Evolutionary conservation across 2,329 filamentous ascomycete genomes (phyloP).

Genomic region (Onygenales sp.): DNA sequence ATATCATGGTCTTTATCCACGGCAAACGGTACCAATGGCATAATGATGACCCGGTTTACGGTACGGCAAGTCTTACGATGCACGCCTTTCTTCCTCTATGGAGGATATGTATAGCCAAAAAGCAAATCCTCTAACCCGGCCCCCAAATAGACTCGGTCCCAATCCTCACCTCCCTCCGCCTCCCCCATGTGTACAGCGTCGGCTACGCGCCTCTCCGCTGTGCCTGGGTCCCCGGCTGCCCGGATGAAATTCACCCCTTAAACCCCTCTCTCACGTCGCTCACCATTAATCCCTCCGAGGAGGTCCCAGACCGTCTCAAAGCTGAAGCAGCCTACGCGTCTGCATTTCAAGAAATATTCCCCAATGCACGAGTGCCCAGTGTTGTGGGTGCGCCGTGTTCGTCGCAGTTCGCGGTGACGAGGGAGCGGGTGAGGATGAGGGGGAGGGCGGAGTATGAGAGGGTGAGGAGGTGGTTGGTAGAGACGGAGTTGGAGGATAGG

Average conservation of each 20-base stretch:
- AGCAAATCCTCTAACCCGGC: neutral
- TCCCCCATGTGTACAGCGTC: constrained; percentile 39
- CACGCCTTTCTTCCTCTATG: no score
- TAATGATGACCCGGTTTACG: constrained; percentile 45
- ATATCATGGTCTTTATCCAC: constrained; percentile 35
- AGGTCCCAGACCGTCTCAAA: constrained; percentile 32
- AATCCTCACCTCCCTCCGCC: constrained; percentile 41
- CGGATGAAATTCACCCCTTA: constrained; percentile 36
- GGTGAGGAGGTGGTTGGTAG: constrained; percentile 40
- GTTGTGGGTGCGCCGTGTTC: constrained; percentile 45
- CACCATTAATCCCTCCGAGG: constrained; percentile 24
- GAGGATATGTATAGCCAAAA: no score
- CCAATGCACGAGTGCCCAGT: constrained; percentile 27
- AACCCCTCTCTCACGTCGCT: neutral
- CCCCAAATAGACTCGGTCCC: constrained; percentile 33
- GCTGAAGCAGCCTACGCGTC: constrained; percentile 41
- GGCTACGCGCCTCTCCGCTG: constrained; percentile 49
- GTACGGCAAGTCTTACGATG: constrained; percentile 4
- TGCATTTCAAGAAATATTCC: constrained; percentile 43
- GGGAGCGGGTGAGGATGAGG: constrained; percentile 36
- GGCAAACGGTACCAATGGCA: constrained; percentile 37
- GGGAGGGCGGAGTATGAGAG: constrained; percentile 40
- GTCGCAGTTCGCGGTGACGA: constrained; percentile 46
- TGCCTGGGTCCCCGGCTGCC: constrained; percentile 44
- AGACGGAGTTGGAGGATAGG: constrained; percentile 39